Conservation (phyloP, 495 filamentous ascomycete genomes). For the Neurospora africana region DNA sequence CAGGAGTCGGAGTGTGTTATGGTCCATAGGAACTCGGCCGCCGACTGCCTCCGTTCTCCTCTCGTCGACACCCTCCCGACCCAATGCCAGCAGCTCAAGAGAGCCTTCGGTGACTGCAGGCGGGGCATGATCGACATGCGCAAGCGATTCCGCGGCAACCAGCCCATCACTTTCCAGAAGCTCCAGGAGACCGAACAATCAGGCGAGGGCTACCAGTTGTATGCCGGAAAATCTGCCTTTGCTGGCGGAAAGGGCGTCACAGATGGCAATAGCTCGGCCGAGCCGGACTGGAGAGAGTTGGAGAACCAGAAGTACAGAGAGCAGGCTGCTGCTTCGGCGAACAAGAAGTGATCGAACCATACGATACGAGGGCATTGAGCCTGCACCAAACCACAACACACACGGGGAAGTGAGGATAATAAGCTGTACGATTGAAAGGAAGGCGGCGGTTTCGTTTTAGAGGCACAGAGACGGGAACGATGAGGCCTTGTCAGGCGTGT, state of each 20-base stretch:
- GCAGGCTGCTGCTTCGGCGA: slow-evolving; percentile 13
- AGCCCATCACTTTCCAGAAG: slow-evolving; percentile 55
- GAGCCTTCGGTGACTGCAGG: slow-evolving; percentile 89
- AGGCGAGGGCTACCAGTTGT: slow-evolving; percentile 54
- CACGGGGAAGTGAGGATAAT: not conserved
- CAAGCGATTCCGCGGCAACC: slow-evolving; percentile 95
- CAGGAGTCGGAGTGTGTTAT: slow-evolving; percentile 93
- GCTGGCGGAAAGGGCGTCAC: slow-evolving; percentile 39
- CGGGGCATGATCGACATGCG: slow-evolving; percentile 97
- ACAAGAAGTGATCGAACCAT: slow-evolving; percentile 10
- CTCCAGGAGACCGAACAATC: slow-evolving; percentile 50
- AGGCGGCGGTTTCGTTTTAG: not conserved
- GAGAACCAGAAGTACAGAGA: slow-evolving; percentile 44
- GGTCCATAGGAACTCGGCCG: slow-evolving; percentile 71
- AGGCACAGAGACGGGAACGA: not conserved
- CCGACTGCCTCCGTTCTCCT: slow-evolving; percentile 78
- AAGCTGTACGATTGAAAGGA: not conserved
- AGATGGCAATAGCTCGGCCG: slow-evolving; percentile 39
- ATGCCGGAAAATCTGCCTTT: slow-evolving; percentile 68
- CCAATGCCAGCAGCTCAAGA: slow-evolving; percentile 85
- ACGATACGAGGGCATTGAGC: not conserved
- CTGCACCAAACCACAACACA: not conserved
- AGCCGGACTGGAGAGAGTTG: slow-evolving; percentile 43
- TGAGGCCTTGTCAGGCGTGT: not conserved
- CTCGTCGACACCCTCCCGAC: slow-evolving; percentile 67